Conservation (phyloP, 2,329 filamentous ascomycete species). For the Pseudogymnoascus sp. region DNA sequence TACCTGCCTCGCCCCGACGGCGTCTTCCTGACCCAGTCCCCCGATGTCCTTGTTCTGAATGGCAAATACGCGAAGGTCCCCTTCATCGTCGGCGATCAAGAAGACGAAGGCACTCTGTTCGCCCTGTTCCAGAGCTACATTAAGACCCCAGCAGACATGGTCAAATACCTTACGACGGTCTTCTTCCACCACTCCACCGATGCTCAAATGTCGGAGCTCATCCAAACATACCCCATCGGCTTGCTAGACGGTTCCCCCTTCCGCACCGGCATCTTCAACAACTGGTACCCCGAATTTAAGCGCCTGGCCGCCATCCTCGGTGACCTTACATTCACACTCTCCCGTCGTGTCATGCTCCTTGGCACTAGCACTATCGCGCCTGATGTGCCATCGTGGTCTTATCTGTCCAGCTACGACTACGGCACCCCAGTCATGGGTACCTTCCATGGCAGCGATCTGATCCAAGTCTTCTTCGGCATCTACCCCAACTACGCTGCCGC, state of each 20-base stretch:
- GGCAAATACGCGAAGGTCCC: slow-evolving; percentile 52
- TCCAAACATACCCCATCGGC: slow-evolving; percentile 50
- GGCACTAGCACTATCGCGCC: slow-evolving; percentile 39
- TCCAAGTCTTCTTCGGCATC: slow-evolving; percentile 60
- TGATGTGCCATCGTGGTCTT: slow-evolving; percentile 60
- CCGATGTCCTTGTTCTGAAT: slow-evolving; percentile 45
- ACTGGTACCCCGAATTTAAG: slow-evolving; percentile 69
- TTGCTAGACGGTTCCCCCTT: slow-evolving; percentile 59
- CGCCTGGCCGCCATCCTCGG: slow-evolving; percentile 66
- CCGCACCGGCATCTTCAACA: slow-evolving; percentile 58
- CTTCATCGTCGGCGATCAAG: slow-evolving; percentile 63
- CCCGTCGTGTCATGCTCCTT: slow-evolving; percentile 55
- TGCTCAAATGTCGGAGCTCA: slow-evolving; percentile 43
- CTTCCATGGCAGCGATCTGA: slow-evolving; percentile 61
- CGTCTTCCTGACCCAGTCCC: slow-evolving; percentile 49
- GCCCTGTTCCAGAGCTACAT: slow-evolving; percentile 53
- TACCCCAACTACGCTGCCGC: slow-evolving; percentile 51
- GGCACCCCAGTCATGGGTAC: slow-evolving; percentile 66
- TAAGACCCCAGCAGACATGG: slow-evolving; percentile 48
- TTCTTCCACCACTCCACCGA: slow-evolving; percentile 52
- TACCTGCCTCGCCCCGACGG: slow-evolving; percentile 70
- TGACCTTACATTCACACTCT: slow-evolving; percentile 66
- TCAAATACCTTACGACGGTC: slow-evolving; percentile 49
- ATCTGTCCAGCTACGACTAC: slow-evolving; percentile 63
- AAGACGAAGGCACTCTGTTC: slow-evolving; percentile 74